These are phyloP conservation scores for Microstroma glucosiphilum DNA, from an alignment of 1,284 basidiomycete genomes.

Conservation along the genomic window DNA sequence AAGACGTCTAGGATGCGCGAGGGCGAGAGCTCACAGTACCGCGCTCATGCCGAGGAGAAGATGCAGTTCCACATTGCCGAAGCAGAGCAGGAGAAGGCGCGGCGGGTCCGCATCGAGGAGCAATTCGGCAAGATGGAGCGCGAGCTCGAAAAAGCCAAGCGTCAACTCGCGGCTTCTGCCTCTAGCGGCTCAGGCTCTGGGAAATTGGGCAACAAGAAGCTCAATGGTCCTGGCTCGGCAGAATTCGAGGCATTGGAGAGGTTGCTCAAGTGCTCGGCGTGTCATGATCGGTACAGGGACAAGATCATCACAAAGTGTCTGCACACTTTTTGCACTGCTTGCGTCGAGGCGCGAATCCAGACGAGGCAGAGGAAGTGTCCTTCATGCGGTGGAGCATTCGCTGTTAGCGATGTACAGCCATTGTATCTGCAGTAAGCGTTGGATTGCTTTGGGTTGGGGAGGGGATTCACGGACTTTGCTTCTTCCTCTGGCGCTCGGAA, in stretches of 20 bases:
- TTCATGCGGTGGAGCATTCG: conserved; percentile 77
- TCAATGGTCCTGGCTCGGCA: conserved; percentile 16
- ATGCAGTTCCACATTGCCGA: conserved; percentile 1
- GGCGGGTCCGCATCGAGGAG: conserved; percentile 30
- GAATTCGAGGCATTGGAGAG: conserved; percentile 62
- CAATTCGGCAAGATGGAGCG: conserved; percentile 58
- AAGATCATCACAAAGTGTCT: conserved; percentile 87
- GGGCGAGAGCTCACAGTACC: conserved; percentile 21
- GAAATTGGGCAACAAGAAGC: conserved; percentile 27
- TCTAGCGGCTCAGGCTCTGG: conserved; percentile 30
- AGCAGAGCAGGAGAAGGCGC: conserved; percentile 14
- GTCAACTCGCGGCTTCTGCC: conserved; percentile 23
- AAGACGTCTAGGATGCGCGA: conserved; percentile 30
- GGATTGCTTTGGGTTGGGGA: no score
- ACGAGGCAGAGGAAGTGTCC: conserved; percentile 95
- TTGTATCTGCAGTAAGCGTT: conserved; percentile 59
- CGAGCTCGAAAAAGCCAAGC: conserved; percentile 32
- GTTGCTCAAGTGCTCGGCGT: conserved; percentile 86
- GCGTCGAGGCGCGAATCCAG: conserved; percentile 78
- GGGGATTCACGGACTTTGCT: no score
- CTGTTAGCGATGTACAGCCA: conserved; percentile 75
- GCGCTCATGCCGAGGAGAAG: conserved; percentile 18
- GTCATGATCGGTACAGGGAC: conserved; percentile 73
- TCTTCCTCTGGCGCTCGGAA: no score
- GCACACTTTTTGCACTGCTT: conserved; percentile 84